phyloP scores from a whole-genome alignment of 2,329 filamentous ascomycete genomes.

The Curvularia hawaiiensis region DNA sequence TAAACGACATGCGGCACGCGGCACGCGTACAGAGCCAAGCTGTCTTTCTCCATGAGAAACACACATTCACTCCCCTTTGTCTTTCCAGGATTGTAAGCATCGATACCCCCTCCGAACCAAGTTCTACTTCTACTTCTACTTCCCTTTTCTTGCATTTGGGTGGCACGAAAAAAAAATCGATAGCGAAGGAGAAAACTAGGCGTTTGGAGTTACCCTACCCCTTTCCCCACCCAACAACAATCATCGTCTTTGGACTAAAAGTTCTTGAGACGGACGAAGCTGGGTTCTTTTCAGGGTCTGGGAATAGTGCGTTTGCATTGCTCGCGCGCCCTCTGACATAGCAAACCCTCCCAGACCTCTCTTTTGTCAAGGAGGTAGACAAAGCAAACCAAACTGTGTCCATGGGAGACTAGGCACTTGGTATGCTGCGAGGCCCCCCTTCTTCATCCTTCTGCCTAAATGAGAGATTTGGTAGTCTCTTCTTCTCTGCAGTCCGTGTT shows the following conservation, averaged over 20 bases:
- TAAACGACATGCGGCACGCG: neutral
- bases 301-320: no score
- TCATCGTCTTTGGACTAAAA: neutral
- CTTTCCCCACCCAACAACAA: neutral
- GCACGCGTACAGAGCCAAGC: neutral
- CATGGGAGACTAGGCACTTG: no score
- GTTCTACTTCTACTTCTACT: neutral
- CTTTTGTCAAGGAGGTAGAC: no score
- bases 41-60: neutral
- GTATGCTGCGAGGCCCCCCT: no score
- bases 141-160: neutral
- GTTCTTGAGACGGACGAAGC: neutral
- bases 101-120: conserved; percentile 21
- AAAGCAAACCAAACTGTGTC: no score
- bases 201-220: neutral
- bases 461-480: conserved; percentile 14
- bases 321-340: no score
- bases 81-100: conserved; percentile 28
- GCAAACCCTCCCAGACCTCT: no score
- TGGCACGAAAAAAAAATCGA: neutral
- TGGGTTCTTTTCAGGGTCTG: neutral
- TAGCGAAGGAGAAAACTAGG: neutral
- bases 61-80: neutral
- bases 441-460: neutral
- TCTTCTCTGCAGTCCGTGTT: neutral